Conservation (phyloP, 2,329 filamentous ascomycete genomes). For the Hypoxylon rubiginosum region DNA sequence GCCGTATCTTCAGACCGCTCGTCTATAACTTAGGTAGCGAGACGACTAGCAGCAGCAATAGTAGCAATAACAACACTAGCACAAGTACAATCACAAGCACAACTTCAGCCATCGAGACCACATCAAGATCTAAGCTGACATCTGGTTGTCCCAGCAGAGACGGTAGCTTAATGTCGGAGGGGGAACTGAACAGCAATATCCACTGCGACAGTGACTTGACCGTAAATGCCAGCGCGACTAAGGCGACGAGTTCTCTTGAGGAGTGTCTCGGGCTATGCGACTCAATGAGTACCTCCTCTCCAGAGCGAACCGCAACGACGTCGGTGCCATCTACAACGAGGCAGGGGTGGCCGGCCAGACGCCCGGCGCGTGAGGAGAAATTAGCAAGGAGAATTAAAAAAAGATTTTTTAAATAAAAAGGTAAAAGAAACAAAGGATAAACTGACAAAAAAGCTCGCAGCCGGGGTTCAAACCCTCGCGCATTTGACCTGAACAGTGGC, state of each 20-base stretch:
- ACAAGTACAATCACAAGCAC: conserved; percentile 7
- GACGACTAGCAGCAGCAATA: neutral
- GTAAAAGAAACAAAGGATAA: too few relatives aligned
- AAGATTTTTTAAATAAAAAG: too few relatives aligned
- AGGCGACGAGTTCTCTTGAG: neutral
- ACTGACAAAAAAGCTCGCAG: too few relatives aligned
- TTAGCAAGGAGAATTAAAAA: too few relatives aligned
- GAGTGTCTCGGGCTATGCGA: neutral
- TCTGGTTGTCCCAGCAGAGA: conserved; percentile 21
- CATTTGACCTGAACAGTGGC: too few relatives aligned
- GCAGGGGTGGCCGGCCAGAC: neutral
- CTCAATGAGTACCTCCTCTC: neutral
- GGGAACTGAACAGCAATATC: conserved; percentile 12
- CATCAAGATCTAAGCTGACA: conserved; percentile 2
- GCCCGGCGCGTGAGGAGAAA: neutral
- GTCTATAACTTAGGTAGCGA: neutral
- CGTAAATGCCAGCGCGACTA: too few relatives aligned
- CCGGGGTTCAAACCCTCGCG: too few relatives aligned
- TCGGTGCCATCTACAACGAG: neutral
- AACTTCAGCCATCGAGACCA: conserved; percentile 3
- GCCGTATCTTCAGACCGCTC: conserved; percentile 4
- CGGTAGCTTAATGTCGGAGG: conserved; percentile 1
- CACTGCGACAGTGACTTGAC: neutral
- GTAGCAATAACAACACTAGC: conserved; percentile 2
- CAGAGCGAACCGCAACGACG: neutral